Evolutionary conservation across 2,329 filamentous ascomycete genomes (phyloP), one percentile per base, ranked within the genome.

Genomic region (Microcyclospora tardicrescens): DNA sequence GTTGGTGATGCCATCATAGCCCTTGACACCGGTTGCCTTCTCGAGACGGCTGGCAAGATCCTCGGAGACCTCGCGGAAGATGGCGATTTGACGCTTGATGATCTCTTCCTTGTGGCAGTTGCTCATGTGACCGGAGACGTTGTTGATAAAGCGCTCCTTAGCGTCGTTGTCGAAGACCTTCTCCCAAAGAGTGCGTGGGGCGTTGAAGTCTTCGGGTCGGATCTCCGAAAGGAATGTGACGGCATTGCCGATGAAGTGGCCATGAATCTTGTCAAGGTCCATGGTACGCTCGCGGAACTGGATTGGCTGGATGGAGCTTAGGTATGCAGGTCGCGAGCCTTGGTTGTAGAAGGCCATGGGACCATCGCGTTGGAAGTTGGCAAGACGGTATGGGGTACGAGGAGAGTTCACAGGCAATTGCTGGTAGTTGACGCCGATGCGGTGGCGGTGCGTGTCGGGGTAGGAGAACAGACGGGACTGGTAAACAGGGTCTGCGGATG

Each of bases 341-440:
- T 77, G 73, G 61, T 84, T 81, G 54, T 71, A 67, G 50, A 76
- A 74, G 1, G 77, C 72, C 79, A 84, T 85, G 42, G 58, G 55
- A 12, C 82, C 82, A 52, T 85, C 81, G 44, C 81, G 75, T 58
- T 84, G 79, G 67, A 77, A 82, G 46, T 81, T 81, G 49, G 62
- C 66, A 35, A 71, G 64, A 4, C 66, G 43, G 62, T 80, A 68
- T 68, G 67, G 73, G 68, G 61, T 64, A 65, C 65, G 62, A 10
- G 64, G 59, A 64, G 65, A 49, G 61, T 69, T 61, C 43, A 74
- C 66, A 0, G 72, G 72, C 2, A 76, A 57, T 51, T 75, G 72
- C 52, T 75, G 71, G 53, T 74, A 75, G 59, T 76, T 76, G 46
- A 62, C 63, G 19, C 72, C 72, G 14, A 76, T 55, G 16, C 71